phyloP scores from a whole-genome alignment of 2,329 filamentous ascomycete genomes.

The Neofusicoccum parvum region DNA sequence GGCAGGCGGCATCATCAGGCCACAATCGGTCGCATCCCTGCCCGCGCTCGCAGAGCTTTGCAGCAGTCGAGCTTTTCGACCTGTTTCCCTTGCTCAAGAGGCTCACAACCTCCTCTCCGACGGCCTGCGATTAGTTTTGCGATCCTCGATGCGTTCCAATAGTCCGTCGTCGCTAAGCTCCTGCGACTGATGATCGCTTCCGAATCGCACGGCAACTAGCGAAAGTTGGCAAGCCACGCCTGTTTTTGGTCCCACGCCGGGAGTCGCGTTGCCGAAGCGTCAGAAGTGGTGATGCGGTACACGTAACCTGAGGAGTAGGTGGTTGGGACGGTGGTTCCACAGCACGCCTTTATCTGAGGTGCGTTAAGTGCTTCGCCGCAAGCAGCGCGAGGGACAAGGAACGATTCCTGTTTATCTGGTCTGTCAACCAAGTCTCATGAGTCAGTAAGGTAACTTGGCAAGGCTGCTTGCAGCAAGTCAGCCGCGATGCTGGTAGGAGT shows the following conservation, averaged over 20 bases:
- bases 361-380: neutral
- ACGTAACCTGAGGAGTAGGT: conserved; percentile 5
- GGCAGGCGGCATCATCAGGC: neutral
- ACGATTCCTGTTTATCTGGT: neutral
- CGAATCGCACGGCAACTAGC: neutral
- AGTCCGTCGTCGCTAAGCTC: neutral
- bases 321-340: conserved; percentile 5
- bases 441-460: neutral
- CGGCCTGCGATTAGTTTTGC: neutral
- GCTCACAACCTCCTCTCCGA: neutral
- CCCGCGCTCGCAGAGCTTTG: neutral
- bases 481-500: neutral
- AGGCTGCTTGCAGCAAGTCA: neutral
- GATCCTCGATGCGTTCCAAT: conserved; percentile 8
- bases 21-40: neutral
- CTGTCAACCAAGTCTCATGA: neutral
- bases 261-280: neutral
- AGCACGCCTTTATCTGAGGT: neutral
- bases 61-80: neutral
- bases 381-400: neutral
- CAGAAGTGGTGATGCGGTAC: neutral
- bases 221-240: conserved; percentile 8
- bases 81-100: neutral
- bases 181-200: neutral
- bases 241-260: neutral